Conservation (phyloP, 768 basidiomycete species). For the Nidularia sp. region DNA sequence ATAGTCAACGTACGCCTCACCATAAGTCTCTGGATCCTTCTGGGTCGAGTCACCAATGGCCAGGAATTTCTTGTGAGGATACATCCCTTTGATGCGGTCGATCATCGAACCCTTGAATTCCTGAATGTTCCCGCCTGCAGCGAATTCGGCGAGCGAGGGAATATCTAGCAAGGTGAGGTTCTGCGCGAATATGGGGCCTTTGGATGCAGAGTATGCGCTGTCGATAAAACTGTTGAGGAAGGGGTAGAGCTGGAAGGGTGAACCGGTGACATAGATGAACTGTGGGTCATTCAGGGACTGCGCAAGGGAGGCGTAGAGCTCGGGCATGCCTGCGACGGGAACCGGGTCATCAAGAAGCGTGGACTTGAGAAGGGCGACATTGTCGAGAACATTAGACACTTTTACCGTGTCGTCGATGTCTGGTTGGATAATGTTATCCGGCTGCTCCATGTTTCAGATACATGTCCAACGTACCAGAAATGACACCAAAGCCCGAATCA, state of each 20-base stretch:
- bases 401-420: slow-evolving; percentile 45
- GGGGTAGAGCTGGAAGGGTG: slow-evolving; percentile 41
- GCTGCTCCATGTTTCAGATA: not conserved
- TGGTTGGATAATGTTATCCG: slow-evolving; percentile 5
- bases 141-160: slow-evolving; percentile 20
- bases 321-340: slow-evolving; percentile 42
- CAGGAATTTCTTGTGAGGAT: slow-evolving; percentile 38
- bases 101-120: slow-evolving; percentile 33
- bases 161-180: slow-evolving; percentile 32
- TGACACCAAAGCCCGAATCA: slow-evolving; percentile 35
- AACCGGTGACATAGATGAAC: slow-evolving; percentile 40
- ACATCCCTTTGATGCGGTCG: slow-evolving; percentile 33
- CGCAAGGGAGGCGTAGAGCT: slow-evolving; percentile 33
- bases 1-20: slow-evolving; percentile 23
- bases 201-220: slow-evolving; percentile 24
- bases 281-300: slow-evolving; percentile 28
- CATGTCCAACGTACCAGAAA: slow-evolving; percentile 27
- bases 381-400: slow-evolving; percentile 33
- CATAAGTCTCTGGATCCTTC: slow-evolving; percentile 42
- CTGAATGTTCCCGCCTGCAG: slow-evolving; percentile 17
- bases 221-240: slow-evolving; percentile 37
- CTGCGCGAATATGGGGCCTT: slow-evolving; percentile 33
- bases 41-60: slow-evolving; percentile 41
- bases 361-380: slow-evolving; percentile 23
- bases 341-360: slow-evolving; percentile 35